Evolutionary conservation across 192 early-diverging fungal genomes (phyloP).

Genomic region (Coemansia sp.): DNA sequence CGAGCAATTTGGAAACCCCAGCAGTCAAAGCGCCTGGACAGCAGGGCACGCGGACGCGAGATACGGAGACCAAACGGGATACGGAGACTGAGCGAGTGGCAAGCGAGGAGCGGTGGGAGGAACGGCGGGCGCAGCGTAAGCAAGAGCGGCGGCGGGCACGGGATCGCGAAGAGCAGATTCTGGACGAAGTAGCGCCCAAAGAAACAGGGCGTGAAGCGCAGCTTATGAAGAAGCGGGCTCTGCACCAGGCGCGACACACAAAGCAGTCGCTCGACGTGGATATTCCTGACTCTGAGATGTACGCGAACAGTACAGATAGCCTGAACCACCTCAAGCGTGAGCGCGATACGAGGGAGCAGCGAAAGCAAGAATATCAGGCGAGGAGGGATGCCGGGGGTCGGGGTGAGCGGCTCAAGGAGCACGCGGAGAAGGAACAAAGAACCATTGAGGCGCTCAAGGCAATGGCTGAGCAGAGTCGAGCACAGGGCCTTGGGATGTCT

Average conservation of each 20-base stretch:
- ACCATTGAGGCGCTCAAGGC: slow-evolving; percentile 69
- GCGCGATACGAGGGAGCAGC: slow-evolving; percentile 22
- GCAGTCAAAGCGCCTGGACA: not conserved
- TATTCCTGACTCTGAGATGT: slow-evolving; percentile 30
- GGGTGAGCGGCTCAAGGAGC: slow-evolving; percentile 38
- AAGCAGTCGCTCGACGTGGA: slow-evolving; percentile 29
- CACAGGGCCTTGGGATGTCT: slow-evolving; percentile 37
- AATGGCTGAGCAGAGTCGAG: slow-evolving; percentile 63
- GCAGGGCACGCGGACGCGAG: not conserved
- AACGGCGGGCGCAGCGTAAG: slow-evolving; percentile 24
- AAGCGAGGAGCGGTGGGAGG: slow-evolving; percentile 31
- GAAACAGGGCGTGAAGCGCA: slow-evolving; percentile 49
- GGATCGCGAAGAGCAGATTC: slow-evolving; percentile 42
- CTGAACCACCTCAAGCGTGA: slow-evolving; percentile 45
- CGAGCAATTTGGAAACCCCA: not conserved
- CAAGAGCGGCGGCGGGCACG: slow-evolving; percentile 22
- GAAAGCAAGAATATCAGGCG: slow-evolving; percentile 16
- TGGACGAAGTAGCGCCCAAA: slow-evolving; percentile 52
- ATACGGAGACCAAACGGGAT: not conserved
- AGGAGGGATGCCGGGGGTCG: not conserved
- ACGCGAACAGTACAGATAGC: slow-evolving; percentile 48
- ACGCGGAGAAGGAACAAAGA: slow-evolving; percentile 66
- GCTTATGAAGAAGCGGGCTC: slow-evolving; percentile 37
- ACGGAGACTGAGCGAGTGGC: slow-evolving; percentile 10
- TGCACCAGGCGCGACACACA: slow-evolving; percentile 25